A percentile compares a stretch with the other conserved stretches of the same genome.
Conservation (phyloP, 306 rosid species). For the Cyamopsis tetragonoloba region DNA sequence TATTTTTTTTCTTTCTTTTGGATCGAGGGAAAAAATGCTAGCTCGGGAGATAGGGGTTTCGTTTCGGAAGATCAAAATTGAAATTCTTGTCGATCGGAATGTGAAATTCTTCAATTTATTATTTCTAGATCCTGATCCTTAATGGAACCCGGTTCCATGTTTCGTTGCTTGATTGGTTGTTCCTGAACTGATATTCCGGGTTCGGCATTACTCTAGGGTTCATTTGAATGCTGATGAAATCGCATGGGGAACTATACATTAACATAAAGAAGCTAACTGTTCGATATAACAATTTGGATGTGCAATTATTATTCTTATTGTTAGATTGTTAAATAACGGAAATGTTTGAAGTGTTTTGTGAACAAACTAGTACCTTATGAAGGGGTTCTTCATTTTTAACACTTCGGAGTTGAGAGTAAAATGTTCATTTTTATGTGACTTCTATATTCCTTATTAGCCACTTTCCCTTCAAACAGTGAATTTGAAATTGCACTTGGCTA, state of each 20-base stretch:
- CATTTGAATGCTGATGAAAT: neutral
- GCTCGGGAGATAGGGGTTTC: neutral
- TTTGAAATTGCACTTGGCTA: neutral
- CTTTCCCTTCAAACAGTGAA: neutral
- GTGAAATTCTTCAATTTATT: neutral
- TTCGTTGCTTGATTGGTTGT: neutral
- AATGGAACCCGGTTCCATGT: neutral
- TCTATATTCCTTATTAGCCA: neutral
- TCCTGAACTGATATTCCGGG: neutral
- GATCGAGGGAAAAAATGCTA: neutral
- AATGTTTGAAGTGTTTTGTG: neutral
- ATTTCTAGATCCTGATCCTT: conserved; percentile 15
- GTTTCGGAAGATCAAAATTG: neutral
- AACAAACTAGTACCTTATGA: neutral
- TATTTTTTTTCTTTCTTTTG: neutral
- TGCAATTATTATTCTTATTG: neutral
- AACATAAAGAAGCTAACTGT: neutral
- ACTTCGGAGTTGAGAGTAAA: neutral
- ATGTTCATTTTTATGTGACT: neutral
- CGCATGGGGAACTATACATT: neutral
- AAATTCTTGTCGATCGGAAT: neutral
- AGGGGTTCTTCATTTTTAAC: neutral
- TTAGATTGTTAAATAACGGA: neutral
- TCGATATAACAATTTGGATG: neutral
- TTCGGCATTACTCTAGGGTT: neutral